Evolutionary conservation across 176 grass and related monocot genomes (phyloP).

Genomic region (Zoysia pacifica): DNA sequence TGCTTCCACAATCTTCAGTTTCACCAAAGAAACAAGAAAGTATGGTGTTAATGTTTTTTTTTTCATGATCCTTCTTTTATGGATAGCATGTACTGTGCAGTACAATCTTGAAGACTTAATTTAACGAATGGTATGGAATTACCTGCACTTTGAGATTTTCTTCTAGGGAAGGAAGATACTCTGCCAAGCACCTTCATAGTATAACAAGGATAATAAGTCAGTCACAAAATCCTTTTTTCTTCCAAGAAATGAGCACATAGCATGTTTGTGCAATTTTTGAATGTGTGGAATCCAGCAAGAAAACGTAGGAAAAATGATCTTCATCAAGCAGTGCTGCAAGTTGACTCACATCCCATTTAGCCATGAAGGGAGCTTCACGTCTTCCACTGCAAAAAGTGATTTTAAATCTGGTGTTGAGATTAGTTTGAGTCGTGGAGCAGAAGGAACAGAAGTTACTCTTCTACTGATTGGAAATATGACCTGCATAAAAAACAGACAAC

Average conservation of each 20-base stretch:
- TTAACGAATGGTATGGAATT: slow-evolving; percentile 1
- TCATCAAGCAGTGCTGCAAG: slow-evolving; percentile 23
- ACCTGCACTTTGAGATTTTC: slow-evolving; percentile 72
- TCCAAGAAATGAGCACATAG: not conserved
- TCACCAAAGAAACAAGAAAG: slow-evolving; percentile 21
- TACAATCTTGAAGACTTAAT: slow-evolving; percentile 2
- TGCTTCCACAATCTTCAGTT: slow-evolving; percentile 75
- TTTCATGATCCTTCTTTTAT: not conserved
- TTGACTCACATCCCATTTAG: slow-evolving; percentile 85
- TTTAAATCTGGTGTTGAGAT: slow-evolving; percentile 81
- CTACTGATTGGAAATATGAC: slow-evolving; percentile 73
- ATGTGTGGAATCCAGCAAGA: slow-evolving; percentile 4
- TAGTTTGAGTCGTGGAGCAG: slow-evolving; percentile 78
- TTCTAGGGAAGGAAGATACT: slow-evolving; percentile 80
- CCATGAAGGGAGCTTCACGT: slow-evolving; percentile 84
- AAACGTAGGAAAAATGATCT: not conserved
- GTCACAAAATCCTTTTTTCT: not conserved
- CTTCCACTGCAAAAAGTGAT: slow-evolving; percentile 76
- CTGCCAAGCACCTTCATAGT: slow-evolving; percentile 79
- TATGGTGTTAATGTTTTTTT: not conserved
- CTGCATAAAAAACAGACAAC: slow-evolving; percentile 49
- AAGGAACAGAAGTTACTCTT: slow-evolving; percentile 63
- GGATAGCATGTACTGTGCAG: not conserved
- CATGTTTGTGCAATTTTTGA: not conserved
- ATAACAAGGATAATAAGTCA: slow-evolving; percentile 28